A percentile compares a stretch with the other conserved stretches of the same genome.
Evolutionary conservation across 495 filamentous ascomycete genomes (phyloP).

Genomic region (Neurospora sp.): DNA sequence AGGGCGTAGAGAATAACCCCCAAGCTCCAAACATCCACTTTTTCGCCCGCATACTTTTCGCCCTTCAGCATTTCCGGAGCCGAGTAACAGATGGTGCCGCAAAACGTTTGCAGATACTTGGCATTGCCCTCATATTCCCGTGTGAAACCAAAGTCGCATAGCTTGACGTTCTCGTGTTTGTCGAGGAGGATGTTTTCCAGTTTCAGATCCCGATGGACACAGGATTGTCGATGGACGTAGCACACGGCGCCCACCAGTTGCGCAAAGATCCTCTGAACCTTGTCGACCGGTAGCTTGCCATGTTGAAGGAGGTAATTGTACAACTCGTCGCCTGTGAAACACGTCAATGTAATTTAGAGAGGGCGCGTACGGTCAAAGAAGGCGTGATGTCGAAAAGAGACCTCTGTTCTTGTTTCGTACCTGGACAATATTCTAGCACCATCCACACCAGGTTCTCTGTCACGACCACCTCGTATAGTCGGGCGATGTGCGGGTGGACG

Average conservation of each 20-base stretch:
- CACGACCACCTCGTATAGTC: constrained; percentile 94
- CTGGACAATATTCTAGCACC: constrained; percentile 92
- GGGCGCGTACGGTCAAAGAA: not conserved
- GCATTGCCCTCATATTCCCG: constrained; percentile 92
- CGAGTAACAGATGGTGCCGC: constrained; percentile 94
- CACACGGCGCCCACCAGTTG: constrained; percentile 92
- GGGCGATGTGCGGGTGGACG: constrained; percentile 91
- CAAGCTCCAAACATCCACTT: constrained; percentile 96
- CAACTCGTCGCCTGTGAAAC: constrained; percentile 71
- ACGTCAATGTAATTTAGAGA: constrained; percentile 10
- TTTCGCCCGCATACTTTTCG: constrained; percentile 95
- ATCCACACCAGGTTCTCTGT: constrained; percentile 93
- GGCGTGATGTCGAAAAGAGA: not conserved
- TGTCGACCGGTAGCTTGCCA: constrained; percentile 73
- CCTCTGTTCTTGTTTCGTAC: constrained; percentile 37
- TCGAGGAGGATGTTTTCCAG: constrained; percentile 95
- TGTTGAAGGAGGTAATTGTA: constrained; percentile 89
- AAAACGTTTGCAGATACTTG: constrained; percentile 95
- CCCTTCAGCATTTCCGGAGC: constrained; percentile 98
- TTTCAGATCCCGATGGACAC: constrained; percentile 94
- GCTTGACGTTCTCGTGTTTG: constrained; percentile 94
- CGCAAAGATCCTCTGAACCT: constrained; percentile 91
- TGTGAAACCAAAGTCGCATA: constrained; percentile 98
- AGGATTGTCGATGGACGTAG: constrained; percentile 91
- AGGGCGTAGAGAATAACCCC: constrained; percentile 94